A percentile compares a stretch with the other conserved stretches of the same genome.
These are phyloP conservation scores for Lentinula sp. DNA, from an alignment of 768 basidiomycete species.

Conservation along the genomic window DNA sequence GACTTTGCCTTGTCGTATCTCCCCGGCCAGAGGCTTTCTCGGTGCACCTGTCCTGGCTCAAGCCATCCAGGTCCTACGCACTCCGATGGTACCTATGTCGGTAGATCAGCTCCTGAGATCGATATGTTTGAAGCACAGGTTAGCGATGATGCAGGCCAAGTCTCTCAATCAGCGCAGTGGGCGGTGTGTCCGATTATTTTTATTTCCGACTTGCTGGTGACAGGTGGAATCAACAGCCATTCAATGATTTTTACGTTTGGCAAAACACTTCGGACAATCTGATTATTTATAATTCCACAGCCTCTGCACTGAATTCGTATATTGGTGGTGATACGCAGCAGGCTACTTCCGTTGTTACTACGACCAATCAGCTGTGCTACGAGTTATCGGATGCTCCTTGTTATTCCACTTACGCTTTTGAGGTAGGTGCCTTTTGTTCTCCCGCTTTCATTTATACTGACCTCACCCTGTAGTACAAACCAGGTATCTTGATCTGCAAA, in stretches of 20 bases:
- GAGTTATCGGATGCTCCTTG: constrained; percentile 48
- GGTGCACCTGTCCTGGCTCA: constrained; percentile 81
- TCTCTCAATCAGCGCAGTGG: constrained; percentile 85
- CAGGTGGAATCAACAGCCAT: constrained; percentile 42
- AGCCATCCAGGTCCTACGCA: constrained; percentile 79
- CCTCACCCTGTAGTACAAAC: constrained; percentile 29
- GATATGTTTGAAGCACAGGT: constrained; percentile 86
- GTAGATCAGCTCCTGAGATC: constrained; percentile 83
- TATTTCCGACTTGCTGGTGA: background rate
- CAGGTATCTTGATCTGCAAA: constrained; percentile 20
- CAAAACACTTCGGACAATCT: constrained; percentile 53
- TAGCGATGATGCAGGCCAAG: constrained; percentile 40
- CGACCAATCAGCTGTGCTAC: constrained; percentile 68
- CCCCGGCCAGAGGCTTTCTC: constrained; percentile 76
- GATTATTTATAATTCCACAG: constrained; percentile 49
- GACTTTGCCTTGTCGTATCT: constrained; percentile 58
- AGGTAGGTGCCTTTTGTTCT: constrained; percentile 27
- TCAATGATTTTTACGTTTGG: constrained; percentile 70
- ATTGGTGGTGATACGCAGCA: constrained; percentile 70
- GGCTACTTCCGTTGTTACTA: constrained; percentile 67
- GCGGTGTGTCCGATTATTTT: constrained; percentile 37
- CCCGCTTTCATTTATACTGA: background rate
- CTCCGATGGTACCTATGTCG: constrained; percentile 69
- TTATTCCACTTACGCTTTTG: constrained; percentile 77
- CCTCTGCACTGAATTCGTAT: constrained; percentile 55